Base-by-base conservation (phyloP, 495 filamentous ascomycete genomes). In the Clohesyomyces aquaticus region DNA sequence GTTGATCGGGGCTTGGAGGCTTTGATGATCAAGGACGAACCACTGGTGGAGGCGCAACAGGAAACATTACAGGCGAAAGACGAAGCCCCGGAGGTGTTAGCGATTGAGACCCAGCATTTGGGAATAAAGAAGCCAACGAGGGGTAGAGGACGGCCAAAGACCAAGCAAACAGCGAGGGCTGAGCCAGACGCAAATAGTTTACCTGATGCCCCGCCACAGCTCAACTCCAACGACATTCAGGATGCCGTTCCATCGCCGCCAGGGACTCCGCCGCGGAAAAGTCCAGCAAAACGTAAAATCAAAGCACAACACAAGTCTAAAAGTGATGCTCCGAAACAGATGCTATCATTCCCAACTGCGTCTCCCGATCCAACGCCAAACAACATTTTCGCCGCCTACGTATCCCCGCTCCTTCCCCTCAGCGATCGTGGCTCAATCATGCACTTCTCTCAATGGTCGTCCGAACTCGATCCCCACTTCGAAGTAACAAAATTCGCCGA, bases 401-500 rank as follows among this genome's bases (percentile, higher is more conserved):
- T 50, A n/a, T 14, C 18, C 6, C 64, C 70, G 3, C 26, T 72
- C 1, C 43, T 72, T 0, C 19, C 55, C 1, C 63, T 72, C 10
- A 70, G 69, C 61, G 49, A 57, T 48, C 42, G 46, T 1, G 12
- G 25, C 3, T n/a, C 10, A 14, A 61, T 70, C 1, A 42, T 60
- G 28, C 23, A 61, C 21, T 76, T 77, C 59, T 25, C 49, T 3
- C 27, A 57, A 16, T 88, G 85, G 85, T 60, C 76, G 54, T 76
- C 80, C 26, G 72, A 83, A 48, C 80, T 85, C 47, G 74, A 78
- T 3, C 60, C 74, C 0, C 73, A 76, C 29, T 79, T 82, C 68
- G 59, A 72, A 26, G 78, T 89, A 18, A 71, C 74, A 12, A 89
- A 89, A 71, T 88, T 89, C 61, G 86, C 86, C 16, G 86, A 89